phyloP scores from a whole-genome alignment of 108 stramenopile species.

The Ochromonas danica region DNA sequence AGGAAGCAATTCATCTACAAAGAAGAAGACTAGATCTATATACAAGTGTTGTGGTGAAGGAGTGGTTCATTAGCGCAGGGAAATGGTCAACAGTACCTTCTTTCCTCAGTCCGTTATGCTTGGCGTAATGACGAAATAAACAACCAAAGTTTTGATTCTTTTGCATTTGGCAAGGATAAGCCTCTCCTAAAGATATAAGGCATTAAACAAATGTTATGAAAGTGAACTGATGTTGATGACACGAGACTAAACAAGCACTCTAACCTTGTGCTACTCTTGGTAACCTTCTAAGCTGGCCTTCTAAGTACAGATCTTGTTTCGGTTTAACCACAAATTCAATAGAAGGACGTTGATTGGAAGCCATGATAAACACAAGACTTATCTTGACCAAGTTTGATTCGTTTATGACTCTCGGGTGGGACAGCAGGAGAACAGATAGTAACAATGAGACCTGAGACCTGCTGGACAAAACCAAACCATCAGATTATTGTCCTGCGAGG shows the following conservation, averaged over 20 bases:
- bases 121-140: conserved; percentile 96
- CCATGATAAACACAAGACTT: neutral
- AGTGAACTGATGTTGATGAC: no score
- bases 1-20: conserved; percentile 19
- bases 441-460: no score
- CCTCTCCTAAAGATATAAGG: neutral
- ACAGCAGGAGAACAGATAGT: no score
- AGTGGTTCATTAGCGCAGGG: neutral
- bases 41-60: neutral
- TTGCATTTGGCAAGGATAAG: conserved; percentile 80
- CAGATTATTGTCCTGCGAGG: no score
- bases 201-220: neutral
- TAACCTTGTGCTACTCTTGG: conserved; percentile 26
- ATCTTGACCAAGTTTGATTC: no score
- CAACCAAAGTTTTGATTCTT: conserved; percentile 90
- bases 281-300: neutral
- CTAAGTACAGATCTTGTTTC: conserved; percentile 11
- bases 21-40: conserved; percentile 29
- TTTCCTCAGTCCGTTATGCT: conserved; percentile 94
- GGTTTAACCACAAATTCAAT: conserved; percentile 27
- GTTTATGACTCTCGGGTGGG: no score
- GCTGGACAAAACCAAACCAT: no score
- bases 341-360: neutral
- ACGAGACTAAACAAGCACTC: no score
- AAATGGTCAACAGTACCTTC: conserved; percentile 56